phyloP scores from a whole-genome alignment of 2,329 filamentous ascomycete genomes.

The Colletotrichum tanaceti region DNA sequence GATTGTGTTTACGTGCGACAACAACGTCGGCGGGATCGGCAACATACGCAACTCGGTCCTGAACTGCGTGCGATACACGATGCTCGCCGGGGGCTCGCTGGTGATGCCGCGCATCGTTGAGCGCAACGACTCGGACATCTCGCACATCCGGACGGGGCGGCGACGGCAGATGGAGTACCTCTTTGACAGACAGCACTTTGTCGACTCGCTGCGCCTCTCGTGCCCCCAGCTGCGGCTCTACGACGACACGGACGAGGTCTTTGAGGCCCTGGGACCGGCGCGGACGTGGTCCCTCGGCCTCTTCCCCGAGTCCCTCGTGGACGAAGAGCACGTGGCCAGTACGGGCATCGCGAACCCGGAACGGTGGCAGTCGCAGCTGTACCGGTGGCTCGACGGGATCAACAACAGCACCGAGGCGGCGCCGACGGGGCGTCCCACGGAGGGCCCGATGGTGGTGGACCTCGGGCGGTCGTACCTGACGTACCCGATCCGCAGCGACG shows the following conservation, averaged over 20 bases:
- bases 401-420: slow-evolving; percentile 20
- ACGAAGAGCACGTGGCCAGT: slow-evolving; percentile 45
- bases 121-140: slow-evolving; percentile 48
- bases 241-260: slow-evolving; percentile 44
- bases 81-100: slow-evolving; percentile 51
- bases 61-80: slow-evolving; percentile 55
- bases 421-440: slow-evolving; percentile 37
- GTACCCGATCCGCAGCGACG: slow-evolving; percentile 52
- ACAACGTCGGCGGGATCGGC: slow-evolving; percentile 52
- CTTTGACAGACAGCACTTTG: slow-evolving; percentile 46
- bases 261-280: slow-evolving; percentile 25
- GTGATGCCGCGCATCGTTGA: slow-evolving; percentile 52
- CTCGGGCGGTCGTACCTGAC: slow-evolving; percentile 51
- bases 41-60: slow-evolving; percentile 55
- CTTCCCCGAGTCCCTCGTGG: slow-evolving; percentile 47
- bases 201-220: slow-evolving; percentile 42
- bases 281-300: slow-evolving; percentile 43
- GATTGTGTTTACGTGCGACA: slow-evolving; percentile 55
- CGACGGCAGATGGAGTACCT: slow-evolving; percentile 46
- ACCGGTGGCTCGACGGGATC: slow-evolving; percentile 45
- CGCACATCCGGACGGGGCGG: slow-evolving; percentile 45
- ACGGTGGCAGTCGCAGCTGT: slow-evolving; percentile 45
- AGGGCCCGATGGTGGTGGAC: slow-evolving; percentile 45
- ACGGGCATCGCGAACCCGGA: slow-evolving; percentile 43
- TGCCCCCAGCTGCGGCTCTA: slow-evolving; percentile 48